Evolutionary conservation across 1,284 basidiomycete genomes (phyloP).

Genomic region (Leccinum huronense): DNA sequence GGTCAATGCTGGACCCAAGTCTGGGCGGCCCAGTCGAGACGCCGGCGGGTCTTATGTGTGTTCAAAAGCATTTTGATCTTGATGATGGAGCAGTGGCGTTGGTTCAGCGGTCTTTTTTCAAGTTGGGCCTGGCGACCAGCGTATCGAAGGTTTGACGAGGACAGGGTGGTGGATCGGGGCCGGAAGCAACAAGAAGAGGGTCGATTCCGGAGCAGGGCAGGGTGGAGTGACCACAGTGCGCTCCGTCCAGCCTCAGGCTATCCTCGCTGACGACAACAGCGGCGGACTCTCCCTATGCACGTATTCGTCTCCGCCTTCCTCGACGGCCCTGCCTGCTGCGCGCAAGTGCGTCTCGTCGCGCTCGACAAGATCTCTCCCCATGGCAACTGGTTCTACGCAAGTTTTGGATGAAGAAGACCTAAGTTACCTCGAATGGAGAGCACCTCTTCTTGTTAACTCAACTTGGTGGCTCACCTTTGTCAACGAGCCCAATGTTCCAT

Average conservation of each 20-base stretch:
- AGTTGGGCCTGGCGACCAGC: too few relatives aligned
- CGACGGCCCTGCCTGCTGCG: constrained; percentile 22
- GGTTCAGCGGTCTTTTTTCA: too few relatives aligned
- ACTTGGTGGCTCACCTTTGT: constrained; percentile 96
- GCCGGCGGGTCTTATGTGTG: too few relatives aligned
- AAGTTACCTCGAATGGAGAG: constrained; percentile 78
- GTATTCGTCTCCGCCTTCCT: constrained; percentile 26
- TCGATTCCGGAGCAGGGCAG: too few relatives aligned
- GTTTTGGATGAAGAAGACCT: constrained; percentile 89
- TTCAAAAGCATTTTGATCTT: too few relatives aligned
- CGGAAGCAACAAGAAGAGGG: too few relatives aligned
- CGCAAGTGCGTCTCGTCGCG: constrained; percentile 75
- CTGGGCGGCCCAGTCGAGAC: too few relatives aligned
- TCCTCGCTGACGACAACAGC: constrained; percentile 70
- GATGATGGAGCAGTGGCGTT: too few relatives aligned
- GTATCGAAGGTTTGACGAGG: too few relatives aligned
- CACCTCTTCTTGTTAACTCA: constrained; percentile 86
- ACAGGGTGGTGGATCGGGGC: too few relatives aligned
- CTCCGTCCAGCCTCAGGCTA: constrained; percentile 70
- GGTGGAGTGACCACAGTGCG: constrained; percentile 39
- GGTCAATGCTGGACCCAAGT: too few relatives aligned
- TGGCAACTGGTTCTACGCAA: constrained; percentile 91
- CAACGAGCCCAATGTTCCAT: constrained; percentile 58
- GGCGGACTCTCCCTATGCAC: constrained; percentile 44
- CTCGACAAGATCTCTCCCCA: constrained; percentile 83